Conservation (phyloP, 805 yeast species). For the Scheffersomyces spartinae region DNA sequence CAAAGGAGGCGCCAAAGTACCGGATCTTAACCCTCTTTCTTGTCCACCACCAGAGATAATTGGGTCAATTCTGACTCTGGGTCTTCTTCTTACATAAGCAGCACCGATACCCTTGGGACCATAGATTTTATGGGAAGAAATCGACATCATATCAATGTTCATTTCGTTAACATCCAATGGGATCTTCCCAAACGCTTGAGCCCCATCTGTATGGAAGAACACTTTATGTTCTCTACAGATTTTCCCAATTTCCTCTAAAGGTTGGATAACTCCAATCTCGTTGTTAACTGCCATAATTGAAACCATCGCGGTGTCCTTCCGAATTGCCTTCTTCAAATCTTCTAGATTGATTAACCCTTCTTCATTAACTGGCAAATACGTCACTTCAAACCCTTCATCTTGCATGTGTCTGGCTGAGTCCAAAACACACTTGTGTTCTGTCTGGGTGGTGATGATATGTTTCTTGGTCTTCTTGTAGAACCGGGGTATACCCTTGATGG, state of each 20-base stretch:
- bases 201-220: constrained; percentile 95
- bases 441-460: constrained; percentile 91
- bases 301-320: constrained; percentile 84
- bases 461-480: constrained; percentile 83
- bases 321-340: constrained; percentile 68
- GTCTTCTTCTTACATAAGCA: constrained; percentile 89
- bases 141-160: constrained; percentile 88
- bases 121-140: constrained; percentile 91
- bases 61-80: constrained; percentile 94
- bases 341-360: constrained; percentile 76
- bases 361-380: constrained; percentile 73
- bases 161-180: constrained; percentile 85
- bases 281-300: constrained; percentile 96
- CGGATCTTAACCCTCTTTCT: constrained; percentile 95
- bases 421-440: constrained; percentile 98
- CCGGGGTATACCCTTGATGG: constrained; percentile 88
- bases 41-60: constrained; percentile 97
- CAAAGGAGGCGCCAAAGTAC: constrained; percentile 94
- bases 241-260: constrained; percentile 84
- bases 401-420: constrained; percentile 92
- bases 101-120: constrained; percentile 99
- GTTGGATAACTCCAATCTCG: constrained; percentile 97
- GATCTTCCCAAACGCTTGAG: constrained; percentile 94
- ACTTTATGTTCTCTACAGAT: constrained; percentile 81
- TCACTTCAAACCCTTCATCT: constrained; percentile 94